Evolutionary conservation across 352 stramenopile genomes (phyloP).

Genomic region (Pythium biforme): DNA sequence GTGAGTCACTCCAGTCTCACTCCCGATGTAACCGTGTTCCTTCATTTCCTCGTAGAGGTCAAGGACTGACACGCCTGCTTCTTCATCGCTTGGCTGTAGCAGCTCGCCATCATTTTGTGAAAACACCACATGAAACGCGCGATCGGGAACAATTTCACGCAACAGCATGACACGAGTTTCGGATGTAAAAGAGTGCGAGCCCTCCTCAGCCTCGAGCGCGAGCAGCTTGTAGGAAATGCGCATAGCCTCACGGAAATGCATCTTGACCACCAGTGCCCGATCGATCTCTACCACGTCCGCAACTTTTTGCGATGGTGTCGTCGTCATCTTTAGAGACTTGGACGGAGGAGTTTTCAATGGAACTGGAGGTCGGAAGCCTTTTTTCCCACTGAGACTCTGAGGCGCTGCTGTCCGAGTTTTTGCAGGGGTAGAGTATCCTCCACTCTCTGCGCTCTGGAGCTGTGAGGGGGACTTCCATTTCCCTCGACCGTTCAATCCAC

Average conservation of each 20-base stretch:
- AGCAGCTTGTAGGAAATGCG: slow-evolving; percentile 42
- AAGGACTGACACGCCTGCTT: neutral
- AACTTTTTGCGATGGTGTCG: slow-evolving; percentile 29
- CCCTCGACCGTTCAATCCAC: neutral
- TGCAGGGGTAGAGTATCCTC: slow-evolving; percentile 11
- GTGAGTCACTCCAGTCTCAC: slow-evolving; percentile 38
- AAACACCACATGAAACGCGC: neutral
- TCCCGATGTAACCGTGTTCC: slow-evolving; percentile 27
- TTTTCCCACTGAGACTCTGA: slow-evolving; percentile 23
- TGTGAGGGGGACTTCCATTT: slow-evolving; percentile 3
- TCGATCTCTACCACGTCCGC: neutral
- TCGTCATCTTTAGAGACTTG: slow-evolving; percentile 6
- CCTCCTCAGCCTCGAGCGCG: slow-evolving; percentile 3
- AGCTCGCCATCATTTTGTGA: neutral
- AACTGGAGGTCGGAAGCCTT: slow-evolving; percentile 45
- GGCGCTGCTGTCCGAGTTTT: slow-evolving; percentile 14
- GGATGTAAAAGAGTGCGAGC: neutral
- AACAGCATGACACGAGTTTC: neutral
- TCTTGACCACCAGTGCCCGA: neutral
- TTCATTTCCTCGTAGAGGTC: slow-evolving; percentile 45
- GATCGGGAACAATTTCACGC: slow-evolving; percentile 1
- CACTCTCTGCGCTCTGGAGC: slow-evolving; percentile 3
- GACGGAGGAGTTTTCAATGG: slow-evolving; percentile 32
- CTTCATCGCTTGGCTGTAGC: slow-evolving; percentile 5
- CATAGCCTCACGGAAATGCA: slow-evolving; percentile 41